Conservation (phyloP, 176 grass and related monocot species). For the Rhynchospora breviuscula region DNA sequence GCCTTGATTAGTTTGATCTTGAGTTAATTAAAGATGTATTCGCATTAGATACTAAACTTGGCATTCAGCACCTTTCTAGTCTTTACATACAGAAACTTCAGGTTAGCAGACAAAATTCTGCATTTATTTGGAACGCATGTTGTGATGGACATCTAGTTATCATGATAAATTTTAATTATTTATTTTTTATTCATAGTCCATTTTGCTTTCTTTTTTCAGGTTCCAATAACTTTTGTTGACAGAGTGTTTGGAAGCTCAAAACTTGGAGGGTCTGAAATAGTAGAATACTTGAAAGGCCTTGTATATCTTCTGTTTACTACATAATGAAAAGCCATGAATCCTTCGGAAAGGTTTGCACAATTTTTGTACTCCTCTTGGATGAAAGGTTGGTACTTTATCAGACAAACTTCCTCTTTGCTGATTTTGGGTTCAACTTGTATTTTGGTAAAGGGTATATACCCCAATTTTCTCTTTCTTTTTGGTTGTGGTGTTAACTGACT, state of each 20-base stretch:
- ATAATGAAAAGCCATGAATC: constrained; percentile 17
- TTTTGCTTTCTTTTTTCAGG: constrained; percentile 36
- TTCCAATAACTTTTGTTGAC: constrained; percentile 93
- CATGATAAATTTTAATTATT: neutral
- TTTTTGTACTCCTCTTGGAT: neutral
- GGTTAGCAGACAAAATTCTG: neutral
- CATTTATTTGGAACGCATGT: neutral
- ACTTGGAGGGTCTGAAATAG: constrained; percentile 95
- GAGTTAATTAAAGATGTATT: neutral
- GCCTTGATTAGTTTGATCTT: neutral
- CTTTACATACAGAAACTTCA: neutral
- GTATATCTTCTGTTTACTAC: constrained; percentile 78
- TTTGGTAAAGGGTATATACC: neutral
- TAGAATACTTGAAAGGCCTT: constrained; percentile 88
- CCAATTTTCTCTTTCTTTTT: neutral
- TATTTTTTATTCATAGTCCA: constrained; percentile 13
- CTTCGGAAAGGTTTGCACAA: neutral
- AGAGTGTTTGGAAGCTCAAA: constrained; percentile 92
- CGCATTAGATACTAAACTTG: neutral
- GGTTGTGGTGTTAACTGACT: neutral
- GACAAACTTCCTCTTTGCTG: neutral
- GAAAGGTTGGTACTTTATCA: neutral
- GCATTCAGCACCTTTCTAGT: neutral
- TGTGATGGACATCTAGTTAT: neutral
- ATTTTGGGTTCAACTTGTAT: neutral